Conservation (phyloP, 768 basidiomycete species). For the Ephemerocybe angulata region DNA sequence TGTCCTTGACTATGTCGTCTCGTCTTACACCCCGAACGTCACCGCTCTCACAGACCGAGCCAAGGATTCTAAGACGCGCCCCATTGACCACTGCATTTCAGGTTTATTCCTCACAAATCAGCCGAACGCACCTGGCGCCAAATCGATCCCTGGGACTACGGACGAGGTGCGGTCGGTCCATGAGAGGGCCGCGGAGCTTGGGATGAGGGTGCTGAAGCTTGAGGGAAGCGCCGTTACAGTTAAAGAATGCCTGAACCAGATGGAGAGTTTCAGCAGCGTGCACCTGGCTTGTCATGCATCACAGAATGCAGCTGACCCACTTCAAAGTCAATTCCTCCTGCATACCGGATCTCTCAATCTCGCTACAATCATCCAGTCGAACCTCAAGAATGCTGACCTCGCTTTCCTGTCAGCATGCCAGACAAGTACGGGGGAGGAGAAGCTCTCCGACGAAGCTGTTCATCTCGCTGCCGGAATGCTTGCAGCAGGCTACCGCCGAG, state of each 20-base stretch:
- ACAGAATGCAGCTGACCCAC: slow-evolving; percentile 21
- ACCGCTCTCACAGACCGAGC: slow-evolving; percentile 3
- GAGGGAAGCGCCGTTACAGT: neutral
- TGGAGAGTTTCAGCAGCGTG: slow-evolving; percentile 3
- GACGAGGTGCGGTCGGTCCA: slow-evolving; percentile 3
- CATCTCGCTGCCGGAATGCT: slow-evolving; percentile 38
- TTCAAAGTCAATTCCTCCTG: slow-evolving; percentile 22
- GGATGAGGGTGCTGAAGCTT: neutral
- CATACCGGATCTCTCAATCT: slow-evolving; percentile 14
- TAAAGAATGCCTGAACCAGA: neutral
- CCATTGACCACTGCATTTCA: neutral
- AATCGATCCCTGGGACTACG: slow-evolving; percentile 6
- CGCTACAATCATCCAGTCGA: slow-evolving; percentile 6
- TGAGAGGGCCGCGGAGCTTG: neutral
- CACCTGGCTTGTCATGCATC: no score
- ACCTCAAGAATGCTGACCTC: no score
- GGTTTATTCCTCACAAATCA: slow-evolving; percentile 10
- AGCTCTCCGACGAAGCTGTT: no score
- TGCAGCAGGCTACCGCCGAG: slow-evolving; percentile 24
- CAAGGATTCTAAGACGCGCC: neutral
- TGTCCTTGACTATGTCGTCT: no score
- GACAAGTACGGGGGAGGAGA: no score
- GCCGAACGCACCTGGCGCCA: neutral
- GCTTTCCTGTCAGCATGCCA: no score
- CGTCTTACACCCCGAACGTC: slow-evolving; percentile 17